Evolutionary conservation across 495 filamentous ascomycete genomes (phyloP).

Genomic region (Xylona heveae): DNA sequence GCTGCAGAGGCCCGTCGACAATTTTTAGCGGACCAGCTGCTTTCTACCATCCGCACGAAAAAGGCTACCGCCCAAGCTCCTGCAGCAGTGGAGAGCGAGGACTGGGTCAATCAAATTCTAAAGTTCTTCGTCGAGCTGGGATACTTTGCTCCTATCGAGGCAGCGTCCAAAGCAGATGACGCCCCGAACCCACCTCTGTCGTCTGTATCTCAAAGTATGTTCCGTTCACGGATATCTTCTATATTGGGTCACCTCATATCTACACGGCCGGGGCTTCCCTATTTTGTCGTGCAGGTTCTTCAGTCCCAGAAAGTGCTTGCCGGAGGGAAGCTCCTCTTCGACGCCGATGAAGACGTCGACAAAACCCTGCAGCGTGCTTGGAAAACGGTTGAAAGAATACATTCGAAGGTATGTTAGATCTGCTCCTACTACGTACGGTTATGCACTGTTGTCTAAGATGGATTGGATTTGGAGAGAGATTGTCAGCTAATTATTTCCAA

Average conservation of each 20-base stretch:
- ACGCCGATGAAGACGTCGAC: slow-evolving; percentile 37
- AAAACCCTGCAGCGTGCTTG: slow-evolving; percentile 37
- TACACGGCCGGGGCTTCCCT: neutral
- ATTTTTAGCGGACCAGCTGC: slow-evolving; percentile 24
- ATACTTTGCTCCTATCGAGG: slow-evolving; percentile 19
- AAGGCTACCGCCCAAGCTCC: slow-evolving; percentile 7
- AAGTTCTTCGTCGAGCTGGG: slow-evolving; percentile 15
- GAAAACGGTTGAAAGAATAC: slow-evolving; percentile 43
- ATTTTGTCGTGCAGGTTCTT: slow-evolving; percentile 29
- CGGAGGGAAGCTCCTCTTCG: slow-evolving; percentile 26
- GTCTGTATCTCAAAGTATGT: slow-evolving; percentile 38
- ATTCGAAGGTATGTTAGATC: slow-evolving; percentile 26
- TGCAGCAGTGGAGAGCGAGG: slow-evolving; percentile 10
- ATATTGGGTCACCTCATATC: slow-evolving; percentile 47
- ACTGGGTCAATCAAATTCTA: slow-evolving; percentile 11
- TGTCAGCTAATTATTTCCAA: too few relatives aligned
- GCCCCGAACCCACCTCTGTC: slow-evolving; percentile 26
- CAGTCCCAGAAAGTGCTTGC: slow-evolving; percentile 21
- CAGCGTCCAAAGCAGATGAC: slow-evolving; percentile 10
- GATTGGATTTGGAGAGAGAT: too few relatives aligned
- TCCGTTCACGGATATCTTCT: slow-evolving; percentile 43
- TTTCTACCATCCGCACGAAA: slow-evolving; percentile 21
- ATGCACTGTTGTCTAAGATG: slow-evolving; percentile 12
- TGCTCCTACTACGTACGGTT: neutral
- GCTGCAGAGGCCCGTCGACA: slow-evolving; percentile 23